Conservation (phyloP, 2,329 filamentous ascomycete species). For the Drechslera avenae region DNA sequence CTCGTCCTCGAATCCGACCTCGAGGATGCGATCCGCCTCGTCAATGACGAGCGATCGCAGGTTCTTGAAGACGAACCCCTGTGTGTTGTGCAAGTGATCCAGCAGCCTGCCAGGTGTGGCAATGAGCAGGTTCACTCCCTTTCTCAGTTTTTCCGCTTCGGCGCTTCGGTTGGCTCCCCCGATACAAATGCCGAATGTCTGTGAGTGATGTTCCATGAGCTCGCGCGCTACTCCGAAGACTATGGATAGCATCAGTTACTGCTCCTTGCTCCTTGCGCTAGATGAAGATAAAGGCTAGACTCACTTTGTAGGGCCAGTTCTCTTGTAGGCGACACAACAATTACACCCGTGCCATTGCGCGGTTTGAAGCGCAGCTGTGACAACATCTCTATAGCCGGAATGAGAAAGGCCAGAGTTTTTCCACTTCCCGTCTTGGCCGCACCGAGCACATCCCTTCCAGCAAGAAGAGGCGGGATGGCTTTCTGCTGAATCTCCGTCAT, state of each 20-base stretch:
- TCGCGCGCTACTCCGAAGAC: conserved; percentile 91
- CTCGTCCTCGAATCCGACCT: conserved; percentile 98
- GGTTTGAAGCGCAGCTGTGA: conserved; percentile 91
- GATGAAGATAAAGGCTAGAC: too few relatives aligned
- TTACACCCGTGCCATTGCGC: conserved; percentile 81
- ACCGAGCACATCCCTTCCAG: conserved; percentile 86
- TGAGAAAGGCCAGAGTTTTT: conserved; percentile 93
- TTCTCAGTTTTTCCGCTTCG: conserved; percentile 90
- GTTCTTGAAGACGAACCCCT: conserved; percentile 89
- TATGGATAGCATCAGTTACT: conserved; percentile 88
- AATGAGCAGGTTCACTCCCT: conserved; percentile 93
- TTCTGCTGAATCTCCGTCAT: conserved; percentile 96
- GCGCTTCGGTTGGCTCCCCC: conserved; percentile 89
- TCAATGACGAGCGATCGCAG: conserved; percentile 91
- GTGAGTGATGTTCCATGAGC: conserved; percentile 91
- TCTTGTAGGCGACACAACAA: conserved; percentile 70
- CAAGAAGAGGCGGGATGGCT: conserved; percentile 84
- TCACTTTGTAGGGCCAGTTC: conserved; percentile 10
- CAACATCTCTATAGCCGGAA: conserved; percentile 93
- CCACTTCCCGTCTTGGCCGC: conserved; percentile 96
- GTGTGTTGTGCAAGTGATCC: conserved; percentile 92
- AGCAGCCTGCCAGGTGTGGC: conserved; percentile 91
- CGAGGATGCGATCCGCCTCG: conserved; percentile 93
- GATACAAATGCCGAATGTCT: conserved; percentile 94
- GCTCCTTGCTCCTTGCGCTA: conserved; percentile 27